Evolutionary conservation across 345 rosid species (phyloP).

Genomic region (Corchorus capsularis): DNA sequence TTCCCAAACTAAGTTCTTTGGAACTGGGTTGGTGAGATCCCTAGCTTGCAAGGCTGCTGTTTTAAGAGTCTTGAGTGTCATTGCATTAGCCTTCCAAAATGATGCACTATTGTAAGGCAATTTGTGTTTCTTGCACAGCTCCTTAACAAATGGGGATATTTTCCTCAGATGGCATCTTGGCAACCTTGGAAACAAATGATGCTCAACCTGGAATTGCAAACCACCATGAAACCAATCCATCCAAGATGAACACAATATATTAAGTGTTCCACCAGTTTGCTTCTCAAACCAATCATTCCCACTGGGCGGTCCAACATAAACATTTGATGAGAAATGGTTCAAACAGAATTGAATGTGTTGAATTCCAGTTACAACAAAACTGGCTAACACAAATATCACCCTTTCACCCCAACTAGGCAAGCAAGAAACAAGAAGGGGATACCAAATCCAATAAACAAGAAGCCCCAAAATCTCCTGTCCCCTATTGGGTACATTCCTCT

Average conservation of each 20-base stretch:
- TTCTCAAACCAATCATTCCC: constrained; percentile 52
- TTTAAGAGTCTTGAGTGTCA: constrained; percentile 40
- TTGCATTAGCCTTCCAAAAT: constrained; percentile 50
- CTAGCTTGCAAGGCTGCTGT: constrained; percentile 60
- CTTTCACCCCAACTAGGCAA: constrained; percentile 58
- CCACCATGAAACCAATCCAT: constrained; percentile 94
- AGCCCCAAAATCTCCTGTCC: constrained; percentile 47
- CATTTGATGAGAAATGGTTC: constrained; percentile 54
- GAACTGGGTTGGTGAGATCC: constrained; percentile 38
- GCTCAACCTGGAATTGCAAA: constrained; percentile 73
- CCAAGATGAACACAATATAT: constrained; percentile 52
- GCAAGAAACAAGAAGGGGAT: constrained; percentile 53
- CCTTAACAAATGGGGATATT: constrained; percentile 48
- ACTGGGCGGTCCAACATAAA: constrained; percentile 54
- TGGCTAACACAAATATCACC: constrained; percentile 44
- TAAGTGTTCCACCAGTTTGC: constrained; percentile 52
- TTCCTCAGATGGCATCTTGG: constrained; percentile 53
- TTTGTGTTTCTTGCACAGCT: constrained; percentile 61
- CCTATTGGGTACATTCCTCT: constrained; percentile 39
- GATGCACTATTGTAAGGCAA: constrained; percentile 45
- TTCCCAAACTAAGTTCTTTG: constrained; percentile 63
- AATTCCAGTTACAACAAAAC: constrained; percentile 48
- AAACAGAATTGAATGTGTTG: constrained; percentile 66
- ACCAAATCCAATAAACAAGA: constrained; percentile 56
- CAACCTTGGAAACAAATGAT: constrained; percentile 66